phyloP scores from a whole-genome alignment of 2,329 filamentous ascomycete genomes.

The Penicillium verrucosum region DNA sequence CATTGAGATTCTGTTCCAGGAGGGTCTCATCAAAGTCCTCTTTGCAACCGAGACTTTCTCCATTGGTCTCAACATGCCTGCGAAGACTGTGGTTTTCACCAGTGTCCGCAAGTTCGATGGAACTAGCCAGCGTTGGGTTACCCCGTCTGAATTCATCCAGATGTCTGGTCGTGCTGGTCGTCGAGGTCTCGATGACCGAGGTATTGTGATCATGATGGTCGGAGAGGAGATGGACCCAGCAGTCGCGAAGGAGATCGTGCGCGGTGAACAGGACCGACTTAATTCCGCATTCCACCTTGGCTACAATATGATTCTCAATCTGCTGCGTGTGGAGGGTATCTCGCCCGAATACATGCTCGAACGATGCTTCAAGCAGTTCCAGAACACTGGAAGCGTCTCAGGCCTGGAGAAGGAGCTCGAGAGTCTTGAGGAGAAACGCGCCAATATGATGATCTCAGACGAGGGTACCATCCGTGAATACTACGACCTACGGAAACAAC shows the following conservation, averaged over 20 bases:
- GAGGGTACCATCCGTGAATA: constrained; percentile 91
- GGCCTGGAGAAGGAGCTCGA: constrained; percentile 78
- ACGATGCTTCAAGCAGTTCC: constrained; percentile 96
- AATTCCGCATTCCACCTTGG: constrained; percentile 97
- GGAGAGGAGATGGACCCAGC: constrained; percentile 93
- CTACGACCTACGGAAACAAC: constrained; percentile 80
- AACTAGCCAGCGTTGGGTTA: constrained; percentile 73
- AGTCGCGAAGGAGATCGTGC: constrained; percentile 90
- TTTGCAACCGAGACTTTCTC: constrained; percentile 99
- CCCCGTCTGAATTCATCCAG: constrained; percentile 94
- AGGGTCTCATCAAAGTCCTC: constrained; percentile 94
- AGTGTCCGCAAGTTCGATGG: constrained; percentile 96
- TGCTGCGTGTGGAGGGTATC: constrained; percentile 97
- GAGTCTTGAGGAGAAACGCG: constrained; percentile 71
- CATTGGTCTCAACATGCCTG: constrained; percentile 98
- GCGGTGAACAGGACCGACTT: constrained; percentile 92
- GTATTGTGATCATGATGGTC: constrained; percentile 99
- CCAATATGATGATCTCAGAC: constrained; percentile 73
- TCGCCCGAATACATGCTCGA: constrained; percentile 99
- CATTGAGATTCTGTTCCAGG: constrained; percentile 98
- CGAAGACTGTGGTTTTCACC: constrained; percentile 98
- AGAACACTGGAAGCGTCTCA: constrained; percentile 85
- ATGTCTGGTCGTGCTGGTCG: constrained; percentile 97
- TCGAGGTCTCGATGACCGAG: constrained; percentile 93
- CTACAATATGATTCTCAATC: constrained; percentile 98